Evolutionary conservation across 495 filamentous ascomycete genomes (phyloP), one percentile per base, ranked within the genome.

Genomic region (Neurospora tetrasperma): DNA sequence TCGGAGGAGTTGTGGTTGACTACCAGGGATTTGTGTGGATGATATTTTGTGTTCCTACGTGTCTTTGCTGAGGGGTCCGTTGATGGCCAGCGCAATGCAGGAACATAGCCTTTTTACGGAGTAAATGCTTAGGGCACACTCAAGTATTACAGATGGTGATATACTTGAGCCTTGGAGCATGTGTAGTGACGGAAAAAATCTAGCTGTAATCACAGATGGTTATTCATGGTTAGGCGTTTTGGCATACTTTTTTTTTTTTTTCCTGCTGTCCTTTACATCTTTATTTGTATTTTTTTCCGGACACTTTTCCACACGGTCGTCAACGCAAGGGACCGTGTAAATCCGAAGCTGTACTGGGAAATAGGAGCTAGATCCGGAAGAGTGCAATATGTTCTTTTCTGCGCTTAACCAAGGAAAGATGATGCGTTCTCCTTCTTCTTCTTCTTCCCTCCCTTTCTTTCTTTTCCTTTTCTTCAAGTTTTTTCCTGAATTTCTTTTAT

Each of bases 1-100:
- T 77, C 74, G 1, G 79, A 81, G 66, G 79, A 81, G 75, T 46
- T 81, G 5, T 80, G 76, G 75, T 74, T 79, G 11, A 71, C 42
- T 23, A 62, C 42, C 3, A 59, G 70, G n/a, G 35, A 59, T 2
- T 54, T 35, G 1, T 66, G 27, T 35, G 54, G 54, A 18, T 31
- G 54, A 66, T 41, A 41, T 42, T 14, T 14, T 14, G 40, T 12
- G 41, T 42, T 42, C 11, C 11, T 12, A 10, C 41, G 4, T 11
- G 11, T 14, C 9, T 42, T 42, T 42, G 11, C 11, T 14, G 41
- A 11, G 0, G 41, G 41, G 3, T 14, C 0, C 11, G 10, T 42
- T 42, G 11, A 12, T 0, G 12, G 1, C 3, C 4, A 4, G 9
- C 14, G 9, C 9, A 5, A 11, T 4, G 4, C 4, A 10, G 4